Evolutionary conservation across 2,329 filamentous ascomycete species (phyloP), one percentile per base, ranked within the genome.

Genomic region (Fusarium pseudocircinatum): DNA sequence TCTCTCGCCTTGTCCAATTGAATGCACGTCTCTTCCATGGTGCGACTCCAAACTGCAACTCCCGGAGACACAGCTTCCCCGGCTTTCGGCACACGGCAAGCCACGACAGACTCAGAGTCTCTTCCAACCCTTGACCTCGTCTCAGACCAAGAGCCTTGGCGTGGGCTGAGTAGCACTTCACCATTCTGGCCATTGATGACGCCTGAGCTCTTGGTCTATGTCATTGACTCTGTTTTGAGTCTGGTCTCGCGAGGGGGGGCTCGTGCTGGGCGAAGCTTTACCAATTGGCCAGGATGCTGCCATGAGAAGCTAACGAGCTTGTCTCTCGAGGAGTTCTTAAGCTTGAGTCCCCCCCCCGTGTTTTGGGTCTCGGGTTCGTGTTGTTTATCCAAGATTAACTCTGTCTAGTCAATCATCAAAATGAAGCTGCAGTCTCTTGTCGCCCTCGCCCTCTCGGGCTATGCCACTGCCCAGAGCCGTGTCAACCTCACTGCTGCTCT

Each of bases 401-500:
- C 50, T 54, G 32, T 24, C 47, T 52, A 70, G 52, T 40, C 28
- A 20, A 66, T 34, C 46, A 36, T 62, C 61, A 76, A 43, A 24
- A 78, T 78, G 76, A 78, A 78, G 74, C 47, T 61, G 49, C 70
- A 70, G 24, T 37, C 67, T 62, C 36, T 75, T 56, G 44, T 73
- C 16, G 47, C 68, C 32, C 47, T 79, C 32, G 76, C 74, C 59
- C 59, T 72, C 20, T 64, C 72, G 28, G 69, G 66, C 39, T 37
- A 76, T 20, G 78, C 60, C 53, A 40, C 67, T 10, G 76, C 76
- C 28, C 75, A 77, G 70, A 64, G 60, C 73, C 73, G 60, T 28
- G 62, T 59, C 30, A 75, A 72, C 32, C 73, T 80, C 11, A 72
- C 74, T 9, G 75, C 75, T 32, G 77, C 74, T 32, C 60, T 80